Conservation (phyloP, 306 rosid genomes). For the Pueraria montana region DNA sequence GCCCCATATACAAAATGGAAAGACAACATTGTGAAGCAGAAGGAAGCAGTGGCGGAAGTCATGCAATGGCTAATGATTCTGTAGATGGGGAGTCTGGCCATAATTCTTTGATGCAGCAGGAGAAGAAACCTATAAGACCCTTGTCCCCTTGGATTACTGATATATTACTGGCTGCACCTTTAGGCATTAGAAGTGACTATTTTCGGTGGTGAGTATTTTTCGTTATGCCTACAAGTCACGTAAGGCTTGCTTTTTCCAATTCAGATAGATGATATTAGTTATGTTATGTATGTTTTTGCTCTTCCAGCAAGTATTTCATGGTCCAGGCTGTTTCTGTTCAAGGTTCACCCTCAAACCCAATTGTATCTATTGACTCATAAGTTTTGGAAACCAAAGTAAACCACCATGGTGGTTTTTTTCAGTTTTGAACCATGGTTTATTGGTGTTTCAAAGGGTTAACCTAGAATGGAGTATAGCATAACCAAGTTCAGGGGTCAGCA, state of each 20-base stretch:
- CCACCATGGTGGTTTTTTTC: neutral
- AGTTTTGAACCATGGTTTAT: neutral
- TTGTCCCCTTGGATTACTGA: constrained; percentile 93
- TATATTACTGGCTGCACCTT: constrained; percentile 81
- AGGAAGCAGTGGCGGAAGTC: constrained; percentile 73
- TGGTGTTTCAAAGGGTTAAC: neutral
- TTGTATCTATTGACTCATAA: neutral
- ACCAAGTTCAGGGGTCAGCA: constrained; percentile 4
- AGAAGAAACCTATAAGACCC: constrained; percentile 82
- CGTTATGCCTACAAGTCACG: neutral
- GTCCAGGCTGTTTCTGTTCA: neutral
- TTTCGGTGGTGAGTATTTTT: constrained; percentile 83
- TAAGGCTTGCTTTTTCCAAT: constrained; percentile 4
- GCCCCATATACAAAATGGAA: constrained; percentile 79
- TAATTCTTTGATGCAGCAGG: constrained; percentile 58
- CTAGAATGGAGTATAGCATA: neutral
- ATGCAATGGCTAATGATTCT: constrained; percentile 65
- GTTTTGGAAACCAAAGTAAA: constrained; percentile 7
- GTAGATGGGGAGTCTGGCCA: constrained; percentile 57
- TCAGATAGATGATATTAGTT: neutral
- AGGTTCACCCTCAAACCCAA: neutral
- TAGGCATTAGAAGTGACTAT: constrained; percentile 87
- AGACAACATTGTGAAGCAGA: constrained; percentile 62
- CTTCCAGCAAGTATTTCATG: neutral
- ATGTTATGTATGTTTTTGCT: neutral